Evolutionary conservation across 495 filamentous ascomycete genomes (phyloP).

Genomic region (Aspergillus egyptiacus): DNA sequence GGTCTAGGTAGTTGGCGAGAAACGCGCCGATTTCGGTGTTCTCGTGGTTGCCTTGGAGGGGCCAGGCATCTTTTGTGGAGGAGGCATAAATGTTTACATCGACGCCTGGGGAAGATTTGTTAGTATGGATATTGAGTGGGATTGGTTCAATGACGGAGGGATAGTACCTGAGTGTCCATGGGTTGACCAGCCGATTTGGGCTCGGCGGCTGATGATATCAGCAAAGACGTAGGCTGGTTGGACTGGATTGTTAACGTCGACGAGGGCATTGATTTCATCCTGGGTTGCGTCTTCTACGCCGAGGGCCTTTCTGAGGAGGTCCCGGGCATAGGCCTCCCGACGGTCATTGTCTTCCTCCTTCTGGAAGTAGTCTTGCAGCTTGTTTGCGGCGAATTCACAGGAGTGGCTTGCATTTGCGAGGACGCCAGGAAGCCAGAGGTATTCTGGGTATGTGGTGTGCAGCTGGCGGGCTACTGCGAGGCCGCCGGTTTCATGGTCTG

Average conservation of each 20-base stretch:
- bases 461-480: slow-evolving; percentile 73
- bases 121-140: slow-evolving; percentile 11
- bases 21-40: slow-evolving; percentile 90
- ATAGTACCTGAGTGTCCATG: slow-evolving; percentile 73
- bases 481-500: slow-evolving; percentile 94
- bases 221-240: slow-evolving; percentile 59
- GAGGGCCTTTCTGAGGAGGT: slow-evolving; percentile 58
- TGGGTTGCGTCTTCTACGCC: slow-evolving; percentile 70
- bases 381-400: slow-evolving; percentile 57
- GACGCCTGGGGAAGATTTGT: slow-evolving; percentile 41
- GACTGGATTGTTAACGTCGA: slow-evolving; percentile 42
- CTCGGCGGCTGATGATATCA: slow-evolving; percentile 76
- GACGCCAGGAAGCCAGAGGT: slow-evolving; percentile 79
- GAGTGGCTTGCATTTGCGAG: slow-evolving; percentile 79
- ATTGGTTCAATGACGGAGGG: background rate
- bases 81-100: slow-evolving; percentile 91
- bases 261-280: slow-evolving; percentile 60
- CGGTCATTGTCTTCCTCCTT: slow-evolving; percentile 18
- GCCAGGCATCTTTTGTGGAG: slow-evolving; percentile 36
- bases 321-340: slow-evolving; percentile 49
- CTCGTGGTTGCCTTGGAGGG: slow-evolving; percentile 78
- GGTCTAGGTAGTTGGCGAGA: slow-evolving; percentile 67
- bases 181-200: slow-evolving; percentile 87
- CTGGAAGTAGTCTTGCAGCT: slow-evolving; percentile 53
- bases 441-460: slow-evolving; percentile 60